Evolutionary conservation across 495 filamentous ascomycete species (phyloP).

Genomic region (Patellaria atrata): DNA sequence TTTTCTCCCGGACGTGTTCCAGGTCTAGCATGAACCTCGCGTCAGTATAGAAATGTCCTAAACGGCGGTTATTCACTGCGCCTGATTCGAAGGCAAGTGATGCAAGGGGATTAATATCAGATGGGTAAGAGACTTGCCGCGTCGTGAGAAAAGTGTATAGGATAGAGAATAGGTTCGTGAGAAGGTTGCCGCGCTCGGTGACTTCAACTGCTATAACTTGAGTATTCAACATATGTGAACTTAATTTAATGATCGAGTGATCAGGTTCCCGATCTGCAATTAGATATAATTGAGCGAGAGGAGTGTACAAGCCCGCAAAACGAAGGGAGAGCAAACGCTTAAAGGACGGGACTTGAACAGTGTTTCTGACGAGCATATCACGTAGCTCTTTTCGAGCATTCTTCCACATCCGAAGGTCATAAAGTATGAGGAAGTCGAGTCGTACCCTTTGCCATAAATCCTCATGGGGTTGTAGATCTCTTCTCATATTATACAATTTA

Average conservation of each 20-base stretch:
- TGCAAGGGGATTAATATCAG: constrained; percentile 67
- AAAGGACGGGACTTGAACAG: constrained; percentile 87
- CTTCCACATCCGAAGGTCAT: constrained; percentile 93
- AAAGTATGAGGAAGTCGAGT: constrained; percentile 92
- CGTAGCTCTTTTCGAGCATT: constrained; percentile 78
- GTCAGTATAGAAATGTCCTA: constrained; percentile 95
- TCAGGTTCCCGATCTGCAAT: constrained; percentile 95
- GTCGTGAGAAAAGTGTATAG: constrained; percentile 95
- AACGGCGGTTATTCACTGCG: constrained; percentile 79
- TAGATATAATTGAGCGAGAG: constrained; percentile 83
- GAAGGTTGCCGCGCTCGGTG: constrained; percentile 87
- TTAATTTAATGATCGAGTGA: constrained; percentile 95
- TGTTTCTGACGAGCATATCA: constrained; percentile 89
- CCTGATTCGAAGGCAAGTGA: constrained; percentile 86
- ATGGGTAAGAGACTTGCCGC: constrained; percentile 83
- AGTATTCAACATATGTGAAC: constrained; percentile 89
- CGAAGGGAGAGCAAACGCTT: constrained; percentile 89
- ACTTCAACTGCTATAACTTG: constrained; percentile 92
- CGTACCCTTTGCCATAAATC: constrained; percentile 77
- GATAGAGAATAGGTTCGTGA: constrained; percentile 88
- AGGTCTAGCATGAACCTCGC: constrained; percentile 79
- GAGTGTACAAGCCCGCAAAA: constrained; percentile 86
- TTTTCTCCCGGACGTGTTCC: constrained; percentile 67
- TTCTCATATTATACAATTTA: constrained; percentile 38
- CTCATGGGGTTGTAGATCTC: constrained; percentile 54